A percentile compares a stretch with the other conserved stretches of the same genome.
Evolutionary conservation across 176 grass and related monocot species (phyloP).

Genomic region (Luzula sylvatica): DNA sequence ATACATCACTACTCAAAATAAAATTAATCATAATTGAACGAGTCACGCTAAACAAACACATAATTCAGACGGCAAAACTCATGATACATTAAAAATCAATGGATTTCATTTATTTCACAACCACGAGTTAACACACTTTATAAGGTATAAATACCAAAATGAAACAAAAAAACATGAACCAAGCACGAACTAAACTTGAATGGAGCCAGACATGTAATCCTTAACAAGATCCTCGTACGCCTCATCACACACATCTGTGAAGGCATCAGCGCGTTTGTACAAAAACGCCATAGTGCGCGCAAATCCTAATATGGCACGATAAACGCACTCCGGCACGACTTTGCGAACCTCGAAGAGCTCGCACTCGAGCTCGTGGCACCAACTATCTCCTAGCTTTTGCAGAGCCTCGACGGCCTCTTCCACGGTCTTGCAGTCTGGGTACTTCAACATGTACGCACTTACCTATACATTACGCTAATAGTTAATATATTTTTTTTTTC

Average conservation of each 20-base stretch:
- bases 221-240: conserved; percentile 4
- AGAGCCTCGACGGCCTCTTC: background rate
- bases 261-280: conserved; percentile 6
- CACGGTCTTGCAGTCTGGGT: background rate
- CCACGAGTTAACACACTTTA: too few relatives aligned
- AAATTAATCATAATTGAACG: too few relatives aligned
- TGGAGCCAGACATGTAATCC: conserved; percentile 12
- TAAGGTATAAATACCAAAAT: too few relatives aligned
- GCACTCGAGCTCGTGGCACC: background rate
- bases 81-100: too few relatives aligned
- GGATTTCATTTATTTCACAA: too few relatives aligned
- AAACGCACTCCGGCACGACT: background rate
- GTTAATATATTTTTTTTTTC: too few relatives aligned
- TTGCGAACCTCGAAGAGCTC: conserved; percentile 5
- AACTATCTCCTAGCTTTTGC: background rate
- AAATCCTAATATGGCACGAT: background rate
- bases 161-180: too few relatives aligned
- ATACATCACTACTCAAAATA: too few relatives aligned
- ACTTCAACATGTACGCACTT: background rate
- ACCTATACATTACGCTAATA: too few relatives aligned
- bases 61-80: too few relatives aligned
- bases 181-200: background rate
- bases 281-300: conserved; percentile 4
- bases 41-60: too few relatives aligned
- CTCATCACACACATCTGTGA: background rate